Evolutionary conservation across 108 stramenopile species (phyloP).

Genomic region (Stephanodiscus minutulus): DNA sequence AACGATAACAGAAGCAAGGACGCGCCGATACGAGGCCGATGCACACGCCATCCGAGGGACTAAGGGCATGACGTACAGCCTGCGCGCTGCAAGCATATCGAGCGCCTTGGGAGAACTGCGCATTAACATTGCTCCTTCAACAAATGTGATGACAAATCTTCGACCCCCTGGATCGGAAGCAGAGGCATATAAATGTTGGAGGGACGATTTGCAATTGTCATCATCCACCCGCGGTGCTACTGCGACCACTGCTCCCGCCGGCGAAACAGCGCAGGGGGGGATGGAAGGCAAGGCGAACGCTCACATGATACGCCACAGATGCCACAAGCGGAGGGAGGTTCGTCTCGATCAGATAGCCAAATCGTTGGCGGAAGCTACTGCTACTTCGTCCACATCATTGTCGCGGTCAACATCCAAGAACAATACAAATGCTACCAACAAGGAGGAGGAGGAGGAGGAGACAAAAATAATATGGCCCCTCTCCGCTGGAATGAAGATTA

Average conservation of each 20-base stretch:
- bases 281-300: constrained; percentile 35
- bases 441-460: constrained; percentile 1
- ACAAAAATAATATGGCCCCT: constrained; percentile 8
- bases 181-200: constrained; percentile 59
- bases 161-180: constrained; percentile 17
- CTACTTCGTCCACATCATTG: neutral
- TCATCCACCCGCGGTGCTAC: neutral
- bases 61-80: constrained; percentile 66
- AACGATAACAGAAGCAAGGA: constrained; percentile 3
- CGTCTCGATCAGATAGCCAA: constrained; percentile 34
- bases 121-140: constrained; percentile 30
- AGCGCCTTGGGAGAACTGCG: constrained; percentile 76
- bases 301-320: constrained; percentile 49
- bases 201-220: constrained; percentile 40
- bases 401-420: neutral
- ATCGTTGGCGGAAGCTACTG: constrained; percentile 31
- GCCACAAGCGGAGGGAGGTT: constrained; percentile 32
- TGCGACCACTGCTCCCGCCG: constrained; percentile 7
- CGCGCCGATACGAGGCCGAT: constrained; percentile 71
- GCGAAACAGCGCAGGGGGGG: constrained; percentile 33
- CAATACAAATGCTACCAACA: neutral
- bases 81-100: constrained; percentile 81
- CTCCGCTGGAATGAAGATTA: constrained; percentile 45
- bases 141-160: neutral
- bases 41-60: constrained; percentile 72